Evolutionary conservation across 1,284 basidiomycete genomes (phyloP).

Genomic region (Peniophora sp.): DNA sequence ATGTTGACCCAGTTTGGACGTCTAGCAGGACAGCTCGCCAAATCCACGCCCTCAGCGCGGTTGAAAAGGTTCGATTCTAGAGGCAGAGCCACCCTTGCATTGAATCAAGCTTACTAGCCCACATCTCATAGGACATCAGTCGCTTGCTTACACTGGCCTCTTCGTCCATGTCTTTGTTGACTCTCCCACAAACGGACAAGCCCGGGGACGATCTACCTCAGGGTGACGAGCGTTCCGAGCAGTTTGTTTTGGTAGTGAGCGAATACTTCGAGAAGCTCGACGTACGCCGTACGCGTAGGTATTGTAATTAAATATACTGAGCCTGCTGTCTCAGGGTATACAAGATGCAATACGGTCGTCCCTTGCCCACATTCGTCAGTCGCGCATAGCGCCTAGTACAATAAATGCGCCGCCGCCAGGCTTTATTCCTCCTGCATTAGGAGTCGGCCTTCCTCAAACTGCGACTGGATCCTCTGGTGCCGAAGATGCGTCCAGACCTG

Average conservation of each 20-base stretch:
- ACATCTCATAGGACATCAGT: conserved; percentile 57
- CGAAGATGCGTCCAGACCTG: neutral
- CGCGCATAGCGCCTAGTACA: conserved; percentile 75
- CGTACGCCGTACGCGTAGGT: conserved; percentile 32
- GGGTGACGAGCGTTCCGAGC: conserved; percentile 74
- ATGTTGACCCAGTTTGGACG: conserved; percentile 66
- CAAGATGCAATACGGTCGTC: conserved; percentile 69
- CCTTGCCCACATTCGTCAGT: conserved; percentile 70
- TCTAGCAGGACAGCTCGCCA: conserved; percentile 73
- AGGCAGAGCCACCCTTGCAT: neutral
- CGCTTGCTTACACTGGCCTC: conserved; percentile 66
- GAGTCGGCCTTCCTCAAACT: conserved; percentile 54
- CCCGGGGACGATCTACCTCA: conserved; percentile 60
- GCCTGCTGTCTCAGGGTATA: conserved; percentile 40
- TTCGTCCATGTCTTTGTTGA: conserved; percentile 67
- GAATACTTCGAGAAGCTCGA: conserved; percentile 78
- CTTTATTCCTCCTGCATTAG: conserved; percentile 67
- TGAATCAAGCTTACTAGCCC: neutral
- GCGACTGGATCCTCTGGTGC: neutral
- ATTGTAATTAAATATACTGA: neutral
- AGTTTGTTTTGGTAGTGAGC: conserved; percentile 75
- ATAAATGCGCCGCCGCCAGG: conserved; percentile 67
- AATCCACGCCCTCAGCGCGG: conserved; percentile 72
- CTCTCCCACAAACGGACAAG: conserved; percentile 68
- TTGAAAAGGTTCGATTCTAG: conserved; percentile 55